Percentiles rank a stretch among this genome's conserved stretches.
Conservation (phyloP, 495 filamentous ascomycete species). For the Penicillium cosmopolitanum region DNA sequence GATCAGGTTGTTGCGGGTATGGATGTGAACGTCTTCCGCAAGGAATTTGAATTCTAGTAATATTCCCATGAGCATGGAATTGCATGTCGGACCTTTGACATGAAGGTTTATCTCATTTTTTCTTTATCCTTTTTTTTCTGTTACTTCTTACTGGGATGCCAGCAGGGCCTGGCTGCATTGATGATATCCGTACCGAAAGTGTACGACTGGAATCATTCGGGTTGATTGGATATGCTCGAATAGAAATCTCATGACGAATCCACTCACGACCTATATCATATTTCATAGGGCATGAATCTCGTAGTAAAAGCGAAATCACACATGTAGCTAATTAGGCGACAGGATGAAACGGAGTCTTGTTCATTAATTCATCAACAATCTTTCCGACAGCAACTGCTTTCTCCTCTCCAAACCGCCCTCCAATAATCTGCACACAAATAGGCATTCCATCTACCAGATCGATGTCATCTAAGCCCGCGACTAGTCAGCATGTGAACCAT, state of each 20-base stretch:
- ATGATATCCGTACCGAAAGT: slow-evolving; percentile 2
- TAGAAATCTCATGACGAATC: slow-evolving; percentile 7
- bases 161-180: slow-evolving; percentile 25
- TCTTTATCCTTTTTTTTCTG: slow-evolving; percentile 13
- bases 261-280: background rate
- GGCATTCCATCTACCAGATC: slow-evolving; percentile 52
- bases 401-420: slow-evolving; percentile 48
- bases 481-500: slow-evolving; percentile 5
- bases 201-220: background rate
- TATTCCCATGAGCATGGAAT: slow-evolving; percentile 18
- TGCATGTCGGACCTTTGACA: background rate
- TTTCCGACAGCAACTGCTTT: slow-evolving; percentile 47
- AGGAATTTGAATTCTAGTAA: slow-evolving; percentile 73
- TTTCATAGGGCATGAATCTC: too few species aligned
- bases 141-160: slow-evolving; percentile 11
- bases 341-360: slow-evolving; percentile 22
- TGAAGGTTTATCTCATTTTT: background rate
- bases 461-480: slow-evolving; percentile 35
- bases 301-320: background rate
- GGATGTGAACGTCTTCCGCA: slow-evolving; percentile 87
- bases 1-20: slow-evolving; percentile 86
- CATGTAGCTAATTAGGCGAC: background rate
- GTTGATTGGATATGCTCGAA: background rate
- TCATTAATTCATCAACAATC: slow-evolving; percentile 36
- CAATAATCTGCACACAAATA: slow-evolving; percentile 58